Evolutionary conservation across 495 filamentous ascomycete genomes (phyloP), one percentile per base, ranked within the genome.

Genomic region (Poronia punctata): DNA sequence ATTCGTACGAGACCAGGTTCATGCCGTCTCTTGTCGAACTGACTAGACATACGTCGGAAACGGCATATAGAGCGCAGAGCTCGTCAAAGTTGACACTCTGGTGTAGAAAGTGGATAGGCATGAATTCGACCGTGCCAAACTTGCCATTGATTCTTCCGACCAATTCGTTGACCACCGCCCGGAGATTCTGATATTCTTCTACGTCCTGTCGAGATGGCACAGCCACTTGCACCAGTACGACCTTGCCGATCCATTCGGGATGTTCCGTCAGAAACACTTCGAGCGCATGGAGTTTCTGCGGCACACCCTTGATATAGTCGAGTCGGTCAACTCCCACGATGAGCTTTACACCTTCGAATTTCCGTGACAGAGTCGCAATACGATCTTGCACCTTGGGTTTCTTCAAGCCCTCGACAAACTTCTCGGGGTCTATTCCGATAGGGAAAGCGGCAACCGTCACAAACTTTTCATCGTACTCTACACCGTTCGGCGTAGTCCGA

Each of bases 1-100:
- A 97, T 61, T 97, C 90, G 64, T 88, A 95, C 16, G 85, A 88
- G 17, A 97, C 90, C 7, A 95, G 76, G 56, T 97, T 97, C 90
- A 97, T 95, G 43, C 90, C 90, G 54, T 95, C 90, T n/a, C 89
- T 75, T 1, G 84, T 93, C 0, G 88, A 95, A 10, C 83, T 84
- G 34, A 95, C 83, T 5, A 97, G 72, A 54, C 89, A 97, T 29
- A 84, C 83, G 57, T 95, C 89, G 8, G 85, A 86, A 25, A 95
- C 75, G 20, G 86, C 83, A 51, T 97, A 97, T 2, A 97, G 66
- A 0, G 90, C 89, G 18, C 88, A 84, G n/a, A 97, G 73, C 59
- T 97, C 90, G 31, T 87, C 80, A 57, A 94, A 94, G 7, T 74
- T 65, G 49, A 95, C 84, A 4, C 84, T 88, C 50, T 93, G 85